Base-by-base conservation (phyloP, 495 filamentous ascomycete species). In the Baudoinia panamericana region DNA sequence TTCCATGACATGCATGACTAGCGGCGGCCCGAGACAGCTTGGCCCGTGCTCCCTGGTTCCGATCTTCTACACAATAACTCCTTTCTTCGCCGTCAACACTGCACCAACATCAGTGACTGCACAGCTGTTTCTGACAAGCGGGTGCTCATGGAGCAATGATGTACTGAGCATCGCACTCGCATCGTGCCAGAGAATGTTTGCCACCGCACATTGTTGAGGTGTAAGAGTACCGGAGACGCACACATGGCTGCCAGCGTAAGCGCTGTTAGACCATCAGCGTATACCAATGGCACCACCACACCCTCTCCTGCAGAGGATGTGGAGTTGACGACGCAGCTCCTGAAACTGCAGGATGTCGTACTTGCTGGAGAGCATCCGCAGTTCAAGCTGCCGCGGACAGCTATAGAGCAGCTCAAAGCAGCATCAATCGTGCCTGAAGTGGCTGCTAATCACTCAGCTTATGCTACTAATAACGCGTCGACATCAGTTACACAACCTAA, bases 271-370 rank as follows among this genome's bases (percentile, higher is more conserved):
- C n/a, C n/a, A n/a, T 26, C 43, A 20, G 43, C 51, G 48, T 40
- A 51, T 26, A 28, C 52, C n/a, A 58, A 57, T 36, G 57, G 53
- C 33, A 53, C 39, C 39, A 41, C 35, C 28, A 24, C 49, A 20
- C 30, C 45, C 3, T 45, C 51, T 18, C 22, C 38, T 30, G 48
- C 32, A 27, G 50, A 51, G 32, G 51, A 60, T 26, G 45, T 43
- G 25, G 45, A 58, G 40, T 57, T 63, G 29, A 83, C 77, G 60
- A 71, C 79, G 53, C 83, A 80, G 55, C 77, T 93, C 51, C 56
- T 86, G 39, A 69, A 62, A 41, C 75, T 93, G 51, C 78, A 74
- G 51, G 78, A 88, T 67, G 71, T 80, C 33, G 71, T 93, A 41
- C 69, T 81, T 58, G 67, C 77, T 46, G 80, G 80, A 36, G 74